Base-by-base conservation (phyloP, 1,139 yeast genomes). In the Scheffersomyces illinoinensis region DNA sequence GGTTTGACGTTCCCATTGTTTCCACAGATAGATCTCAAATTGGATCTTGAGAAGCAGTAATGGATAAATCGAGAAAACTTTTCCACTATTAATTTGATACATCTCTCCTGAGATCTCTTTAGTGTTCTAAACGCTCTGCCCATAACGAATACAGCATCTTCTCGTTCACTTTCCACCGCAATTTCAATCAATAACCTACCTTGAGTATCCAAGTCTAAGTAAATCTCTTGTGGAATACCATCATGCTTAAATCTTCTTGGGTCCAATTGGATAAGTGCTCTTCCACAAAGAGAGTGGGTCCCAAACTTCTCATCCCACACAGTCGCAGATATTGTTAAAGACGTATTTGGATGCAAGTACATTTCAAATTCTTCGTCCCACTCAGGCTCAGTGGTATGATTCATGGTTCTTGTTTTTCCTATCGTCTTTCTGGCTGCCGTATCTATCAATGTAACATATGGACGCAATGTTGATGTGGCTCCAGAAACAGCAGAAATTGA, bases 341-440 rank as follows among this genome's bases (percentile, higher is more conserved):
- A 60, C 0, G 84, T 76, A 53, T 79, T 73, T 3, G 84, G 82
- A 3, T 76, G 71, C 17, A 78, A 64, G 3, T 79, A 77, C 49
- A 90, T 73, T 68, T 93, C 97, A 69, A 91, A 90, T 58, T 89
- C 91, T 76, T 95, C 98, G 67, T 91, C 91, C 97, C 97, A 95
- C 26, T 84, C 86, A 0, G 98, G 98, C 66, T 87, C 87, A 47
- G 84, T 75, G 5, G 88, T 85, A 58, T 85, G 85, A 53, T 81
- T 78, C 8, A 90, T 78, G 0, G 88, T 82, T 66, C 92, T 81
- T 0, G 98, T 93, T 64, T 85, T 86, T 5, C 91, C 96, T 55
- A 91, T 79, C 21, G 88, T 85, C 57, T 79, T 79, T 56, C 86
- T 80, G 2, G 81, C 80, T 54, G 76, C 75, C 7, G 89, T 84